phyloP scores from a whole-genome alignment of 148 eudicot species.

The Rhododendron griersonianum region DNA sequence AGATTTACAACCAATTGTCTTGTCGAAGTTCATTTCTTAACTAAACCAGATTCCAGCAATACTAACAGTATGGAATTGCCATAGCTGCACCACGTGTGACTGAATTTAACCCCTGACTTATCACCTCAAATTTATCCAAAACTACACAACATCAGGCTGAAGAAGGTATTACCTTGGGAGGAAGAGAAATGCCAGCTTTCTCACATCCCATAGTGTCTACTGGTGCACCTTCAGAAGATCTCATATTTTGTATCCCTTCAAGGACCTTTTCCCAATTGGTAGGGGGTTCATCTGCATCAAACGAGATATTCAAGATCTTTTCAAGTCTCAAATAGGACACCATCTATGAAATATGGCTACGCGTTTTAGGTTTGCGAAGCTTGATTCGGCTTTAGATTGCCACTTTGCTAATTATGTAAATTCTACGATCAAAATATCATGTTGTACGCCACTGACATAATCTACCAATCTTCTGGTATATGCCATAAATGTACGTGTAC shows the following conservation, averaged over 20 bases:
- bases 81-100: background rate
- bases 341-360: background rate
- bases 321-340: background rate
- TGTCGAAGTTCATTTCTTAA: background rate
- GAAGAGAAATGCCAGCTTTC: conserved; percentile 74
- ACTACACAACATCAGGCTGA: background rate
- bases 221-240: conserved; percentile 79
- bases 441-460: background rate
- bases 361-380: background rate
- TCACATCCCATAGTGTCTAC: conserved; percentile 88
- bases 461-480: background rate
- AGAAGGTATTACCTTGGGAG: conserved; percentile 54
- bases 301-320: background rate
- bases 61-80: background rate
- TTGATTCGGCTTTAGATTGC: background rate
- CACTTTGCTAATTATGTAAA: background rate
- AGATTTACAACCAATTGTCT: too few species aligned
- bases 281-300: conserved; percentile 48
- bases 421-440: background rate
- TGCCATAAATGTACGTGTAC: background rate
- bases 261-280: conserved; percentile 68
- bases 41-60: background rate
- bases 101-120: background rate
- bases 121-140: background rate
- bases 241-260: conserved; percentile 73